Percentiles rank a stretch among this genome's conserved stretches.
These are phyloP conservation scores for Mycena sanguinolenta DNA, from an alignment of 768 basidiomycete species.

Conservation along the genomic window DNA sequence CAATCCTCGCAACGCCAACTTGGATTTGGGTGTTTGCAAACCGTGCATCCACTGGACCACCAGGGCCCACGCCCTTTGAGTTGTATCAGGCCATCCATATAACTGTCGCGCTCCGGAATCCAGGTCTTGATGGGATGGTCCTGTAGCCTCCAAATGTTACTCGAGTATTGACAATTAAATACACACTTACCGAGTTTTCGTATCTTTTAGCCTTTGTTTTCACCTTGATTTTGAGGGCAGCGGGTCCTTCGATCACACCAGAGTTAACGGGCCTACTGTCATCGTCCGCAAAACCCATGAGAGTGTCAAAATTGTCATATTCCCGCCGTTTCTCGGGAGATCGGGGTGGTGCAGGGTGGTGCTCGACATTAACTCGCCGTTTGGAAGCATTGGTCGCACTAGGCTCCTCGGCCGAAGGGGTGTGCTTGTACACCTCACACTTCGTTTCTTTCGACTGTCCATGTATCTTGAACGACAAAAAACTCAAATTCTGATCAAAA, in stretches of 20 bases:
- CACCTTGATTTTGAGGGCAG: not conserved
- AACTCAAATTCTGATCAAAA: too few relatives aligned
- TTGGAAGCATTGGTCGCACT: not conserved
- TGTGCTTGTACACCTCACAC: not conserved
- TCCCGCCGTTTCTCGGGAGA: not conserved
- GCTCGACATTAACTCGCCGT: not conserved
- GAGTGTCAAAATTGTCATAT: not conserved
- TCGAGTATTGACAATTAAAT: not conserved
- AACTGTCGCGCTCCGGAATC: constrained; percentile 18
- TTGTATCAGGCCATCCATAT: constrained; percentile 28
- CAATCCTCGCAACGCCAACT: constrained; percentile 36
- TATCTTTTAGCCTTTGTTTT: not conserved
- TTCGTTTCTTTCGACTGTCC: not conserved
- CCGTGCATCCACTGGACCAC: constrained; percentile 20
- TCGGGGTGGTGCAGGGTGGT: not conserved
- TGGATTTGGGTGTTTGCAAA: not conserved
- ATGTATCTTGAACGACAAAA: not conserved
- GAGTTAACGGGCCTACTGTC: not conserved
- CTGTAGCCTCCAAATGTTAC: not conserved
- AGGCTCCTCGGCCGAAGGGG: not conserved
- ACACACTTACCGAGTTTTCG: not conserved
- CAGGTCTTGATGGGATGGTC: not conserved
- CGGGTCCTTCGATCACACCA: not conserved
- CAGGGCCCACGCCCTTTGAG: constrained; percentile 36
- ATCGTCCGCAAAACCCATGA: not conserved